Evolutionary conservation across 1,284 basidiomycete species (phyloP).

Genomic region (Irpex sp.): DNA sequence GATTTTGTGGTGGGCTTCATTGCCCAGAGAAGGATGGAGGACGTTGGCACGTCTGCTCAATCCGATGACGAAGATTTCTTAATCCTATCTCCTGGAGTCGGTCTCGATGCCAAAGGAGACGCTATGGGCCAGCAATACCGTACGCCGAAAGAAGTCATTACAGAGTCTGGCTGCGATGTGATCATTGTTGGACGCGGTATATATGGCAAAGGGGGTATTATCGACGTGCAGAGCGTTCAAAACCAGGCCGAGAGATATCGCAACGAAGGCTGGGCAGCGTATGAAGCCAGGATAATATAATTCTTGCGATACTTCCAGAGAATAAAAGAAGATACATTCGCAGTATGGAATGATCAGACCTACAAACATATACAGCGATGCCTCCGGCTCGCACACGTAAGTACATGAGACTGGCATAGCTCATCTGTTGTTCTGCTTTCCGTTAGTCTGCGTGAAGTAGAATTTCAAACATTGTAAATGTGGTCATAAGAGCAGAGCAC

Average conservation of each 20-base stretch:
- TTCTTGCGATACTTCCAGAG: no score
- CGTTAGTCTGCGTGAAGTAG: no score
- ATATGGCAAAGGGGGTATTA: conserved; percentile 70
- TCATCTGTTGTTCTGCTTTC: no score
- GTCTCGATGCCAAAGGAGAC: conserved; percentile 80
- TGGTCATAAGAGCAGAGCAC: no score
- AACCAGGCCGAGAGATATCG: conserved; percentile 81
- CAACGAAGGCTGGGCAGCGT: conserved; percentile 89
- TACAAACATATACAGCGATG: no score
- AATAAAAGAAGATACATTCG: no score
- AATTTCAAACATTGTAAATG: no score
- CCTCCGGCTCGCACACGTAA: no score
- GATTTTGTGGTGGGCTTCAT: conserved; percentile 97
- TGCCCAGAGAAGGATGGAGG: conserved; percentile 81
- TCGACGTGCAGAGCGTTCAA: conserved; percentile 53
- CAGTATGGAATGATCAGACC: no score
- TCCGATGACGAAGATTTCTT: conserved; percentile 72
- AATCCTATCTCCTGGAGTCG: conserved; percentile 91
- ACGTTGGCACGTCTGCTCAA: conserved; percentile 37
- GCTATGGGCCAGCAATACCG: conserved; percentile 95
- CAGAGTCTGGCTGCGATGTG: conserved; percentile 87
- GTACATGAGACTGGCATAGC: no score
- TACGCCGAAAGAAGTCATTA: conserved; percentile 83
- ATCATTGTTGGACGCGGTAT: conserved; percentile 98
- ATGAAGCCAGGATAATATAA: conserved; percentile 28